Percentiles rank a stretch among this genome's conserved stretches.
Conservation (phyloP, 805 yeast genomes). For the Zygotorulaspora sp. region DNA sequence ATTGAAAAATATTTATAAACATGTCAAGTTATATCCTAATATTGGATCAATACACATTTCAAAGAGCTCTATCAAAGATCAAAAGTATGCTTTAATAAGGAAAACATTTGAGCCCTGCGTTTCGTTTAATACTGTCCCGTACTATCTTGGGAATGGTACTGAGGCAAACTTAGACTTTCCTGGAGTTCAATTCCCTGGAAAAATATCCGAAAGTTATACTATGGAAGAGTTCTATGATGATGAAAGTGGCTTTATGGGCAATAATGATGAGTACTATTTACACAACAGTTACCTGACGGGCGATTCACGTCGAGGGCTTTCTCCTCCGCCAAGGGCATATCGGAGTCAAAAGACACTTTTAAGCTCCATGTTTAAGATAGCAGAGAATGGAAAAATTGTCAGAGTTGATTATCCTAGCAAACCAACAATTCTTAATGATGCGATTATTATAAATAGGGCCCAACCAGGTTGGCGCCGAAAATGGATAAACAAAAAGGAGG, state of each 20-base stretch:
- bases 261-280: constrained; percentile 12
- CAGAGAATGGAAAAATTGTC: constrained; percentile 31
- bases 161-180: constrained; percentile 23
- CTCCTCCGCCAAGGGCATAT: constrained; percentile 12
- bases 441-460: constrained; percentile 29
- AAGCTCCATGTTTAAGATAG: constrained; percentile 22
- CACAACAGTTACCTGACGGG: constrained; percentile 17
- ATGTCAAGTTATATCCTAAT: constrained; percentile 13
- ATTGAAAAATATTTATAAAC: constrained; percentile 17
- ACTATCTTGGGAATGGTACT: constrained; percentile 18
- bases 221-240: constrained; percentile 35
- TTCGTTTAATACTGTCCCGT: constrained; percentile 36
- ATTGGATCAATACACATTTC: not conserved
- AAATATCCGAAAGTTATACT: too few relatives aligned
- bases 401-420: constrained; percentile 36
- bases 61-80: not conserved
- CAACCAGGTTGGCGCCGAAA: constrained; percentile 21
- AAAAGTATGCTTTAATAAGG: not conserved
- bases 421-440: constrained; percentile 31
- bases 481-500: constrained; percentile 21
- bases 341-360: constrained; percentile 6
- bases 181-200: constrained; percentile 27
- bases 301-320: constrained; percentile 7
- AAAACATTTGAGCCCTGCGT: constrained; percentile 25
- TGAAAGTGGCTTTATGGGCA: constrained; percentile 22